Base-by-base conservation (phyloP, 148 eudicot species). In the Bassia scoparia region DNA sequence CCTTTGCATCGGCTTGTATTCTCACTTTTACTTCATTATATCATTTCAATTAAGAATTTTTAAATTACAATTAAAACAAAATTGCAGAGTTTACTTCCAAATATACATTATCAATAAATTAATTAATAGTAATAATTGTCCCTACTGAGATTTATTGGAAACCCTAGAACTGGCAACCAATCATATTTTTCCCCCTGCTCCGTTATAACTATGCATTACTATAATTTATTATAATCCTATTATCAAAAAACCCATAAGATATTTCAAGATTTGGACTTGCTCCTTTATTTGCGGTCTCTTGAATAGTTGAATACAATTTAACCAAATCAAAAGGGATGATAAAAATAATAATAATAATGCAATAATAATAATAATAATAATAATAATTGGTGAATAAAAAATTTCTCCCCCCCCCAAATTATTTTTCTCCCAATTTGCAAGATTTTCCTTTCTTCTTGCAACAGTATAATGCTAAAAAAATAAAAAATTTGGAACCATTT, bases 381-480 rank as follows among this genome's bases (percentile, higher is more conserved):
- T 30, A 7, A 73, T 48, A 61, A 52, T n/a, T n/a, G n/a, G n/a
- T n/a, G 4, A 5, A 59, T n/a, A 9, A 26, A 26, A n/a, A 14
- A 37, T 20, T 30, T 10, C 68, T 48, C 60, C 27, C 52, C 14
- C 5, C 77, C 53, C 53, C 53, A 49, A 49, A n/a, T n/a, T n/a
- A n/a, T n/a, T n/a, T 49, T 52, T 56, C 35, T 44, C 5, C 49
- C 27, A 27, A 24, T 73, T 62, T 61, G 67, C 63, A 71, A 52
- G 20, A 7, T 52, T 50, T 20, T 26, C 70, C 54, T 21, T 12
- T 46, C 8, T 69, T 31, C 5, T 68, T 49, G 41, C 56, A 29
- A 68, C n/a, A 44, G 75, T 62, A 72, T 48, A 72, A 8, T 46
- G 61, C 75, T 72, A 68, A 61, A 9, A 50, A 29, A 69, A 26